Evolutionary conservation across 805 yeast genomes (phyloP).

Genomic region (Ogataea kodamae): DNA sequence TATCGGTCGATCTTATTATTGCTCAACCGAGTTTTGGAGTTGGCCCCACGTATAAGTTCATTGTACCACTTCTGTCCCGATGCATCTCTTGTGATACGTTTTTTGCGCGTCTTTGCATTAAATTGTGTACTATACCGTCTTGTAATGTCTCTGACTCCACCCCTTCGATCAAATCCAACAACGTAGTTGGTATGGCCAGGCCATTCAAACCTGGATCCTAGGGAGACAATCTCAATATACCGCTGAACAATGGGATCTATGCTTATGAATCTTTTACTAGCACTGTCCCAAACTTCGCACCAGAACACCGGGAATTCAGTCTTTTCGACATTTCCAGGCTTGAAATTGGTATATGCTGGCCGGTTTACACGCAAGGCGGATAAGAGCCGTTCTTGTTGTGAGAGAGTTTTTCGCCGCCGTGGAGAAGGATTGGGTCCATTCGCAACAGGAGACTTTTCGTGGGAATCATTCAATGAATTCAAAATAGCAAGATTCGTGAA

Average conservation of each 20-base stretch:
- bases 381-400: conserved; percentile 29
- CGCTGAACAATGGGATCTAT: conserved; percentile 73
- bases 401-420: conserved; percentile 13
- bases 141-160: conserved; percentile 77
- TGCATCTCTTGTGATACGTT: conserved; percentile 60
- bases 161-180: conserved; percentile 66
- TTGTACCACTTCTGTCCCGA: conserved; percentile 62
- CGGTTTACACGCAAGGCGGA: conserved; percentile 27
- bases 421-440: conserved; percentile 5
- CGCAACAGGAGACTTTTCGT: conserved; percentile 7
- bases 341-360: conserved; percentile 19
- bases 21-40: conserved; percentile 23
- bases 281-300: conserved; percentile 91
- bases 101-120: conserved; percentile 73
- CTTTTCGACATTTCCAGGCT: conserved; percentile 7
- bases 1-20: conserved; percentile 40
- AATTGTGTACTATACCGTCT: conserved; percentile 69
- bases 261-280: conserved; percentile 72
- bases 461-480: conserved; percentile 10
- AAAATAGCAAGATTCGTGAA: conserved; percentile 43
- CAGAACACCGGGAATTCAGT: conserved; percentile 70
- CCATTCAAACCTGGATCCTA: conserved; percentile 55
- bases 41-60: conserved; percentile 38
- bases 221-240: conserved; percentile 58
- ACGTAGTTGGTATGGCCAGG: conserved; percentile 67